Conservation (phyloP, 2,329 filamentous ascomycete genomes). For the Fusarium austroafricanum region DNA sequence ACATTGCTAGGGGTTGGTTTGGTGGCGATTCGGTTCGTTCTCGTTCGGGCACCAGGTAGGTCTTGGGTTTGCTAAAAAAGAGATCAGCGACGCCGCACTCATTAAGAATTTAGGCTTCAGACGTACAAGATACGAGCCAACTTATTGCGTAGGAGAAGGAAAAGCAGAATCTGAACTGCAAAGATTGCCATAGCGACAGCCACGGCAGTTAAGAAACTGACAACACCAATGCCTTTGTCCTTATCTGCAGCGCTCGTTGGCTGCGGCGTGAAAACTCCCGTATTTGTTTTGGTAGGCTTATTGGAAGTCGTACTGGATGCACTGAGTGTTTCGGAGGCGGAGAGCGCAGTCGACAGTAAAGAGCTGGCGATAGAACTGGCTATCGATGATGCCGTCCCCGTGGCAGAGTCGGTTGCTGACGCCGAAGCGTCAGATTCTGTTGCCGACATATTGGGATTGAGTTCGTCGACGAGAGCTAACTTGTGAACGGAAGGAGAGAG, state of each 20-base stretch:
- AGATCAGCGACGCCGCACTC: constrained; percentile 6
- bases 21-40: constrained; percentile 84
- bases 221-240: constrained; percentile 56
- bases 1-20: constrained; percentile 61
- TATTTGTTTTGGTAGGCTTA: constrained; percentile 12
- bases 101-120: not conserved
- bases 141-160: constrained; percentile 81
- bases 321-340: constrained; percentile 21
- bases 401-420: constrained; percentile 39
- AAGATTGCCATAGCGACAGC: constrained; percentile 72
- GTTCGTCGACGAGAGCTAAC: not conserved
- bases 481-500: not conserved
- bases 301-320: constrained; percentile 3
- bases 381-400: constrained; percentile 31
- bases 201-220: constrained; percentile 72
- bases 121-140: constrained; percentile 85
- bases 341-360: constrained; percentile 18
- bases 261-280: not conserved
- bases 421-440: constrained; percentile 18
- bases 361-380: constrained; percentile 28
- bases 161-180: constrained; percentile 73
- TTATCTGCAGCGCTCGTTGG: constrained; percentile 51
- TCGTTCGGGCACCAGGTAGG: constrained; percentile 85
- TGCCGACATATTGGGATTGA: constrained; percentile 18
- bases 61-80: constrained; percentile 76